phyloP scores from a whole-genome alignment of 345 rosid genomes.

The Bruguiera sexangula region DNA sequence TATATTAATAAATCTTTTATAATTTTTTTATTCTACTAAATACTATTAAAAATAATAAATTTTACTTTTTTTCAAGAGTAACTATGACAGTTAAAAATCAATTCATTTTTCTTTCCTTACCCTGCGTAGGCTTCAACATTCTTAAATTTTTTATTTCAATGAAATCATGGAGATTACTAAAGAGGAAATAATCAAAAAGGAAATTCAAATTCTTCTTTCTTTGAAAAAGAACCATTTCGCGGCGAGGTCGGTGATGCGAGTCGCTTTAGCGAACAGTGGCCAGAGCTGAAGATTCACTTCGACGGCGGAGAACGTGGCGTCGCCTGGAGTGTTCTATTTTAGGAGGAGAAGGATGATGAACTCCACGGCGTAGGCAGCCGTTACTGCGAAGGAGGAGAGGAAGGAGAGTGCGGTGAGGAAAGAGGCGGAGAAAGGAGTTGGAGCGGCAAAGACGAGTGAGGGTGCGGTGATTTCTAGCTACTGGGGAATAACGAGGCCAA shows the following conservation, averaged over 20 bases:
- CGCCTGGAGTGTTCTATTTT: constrained; percentile 15
- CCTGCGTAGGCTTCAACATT: no score
- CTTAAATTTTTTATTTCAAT: no score
- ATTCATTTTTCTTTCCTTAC: no score
- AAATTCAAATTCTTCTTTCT: neutral
- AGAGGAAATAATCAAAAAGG: neutral
- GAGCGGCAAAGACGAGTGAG: constrained; percentile 27
- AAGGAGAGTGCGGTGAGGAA: constrained; percentile 4
- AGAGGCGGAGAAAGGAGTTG: constrained; percentile 20
- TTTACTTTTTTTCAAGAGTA: no score
- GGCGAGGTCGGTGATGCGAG: constrained; percentile 25
- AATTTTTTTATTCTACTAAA: no score
- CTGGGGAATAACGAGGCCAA: constrained; percentile 67
- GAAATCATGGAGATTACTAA: no score
- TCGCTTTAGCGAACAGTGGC: constrained; percentile 18
- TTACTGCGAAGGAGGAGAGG: neutral
- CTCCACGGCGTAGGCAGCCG: constrained; percentile 10
- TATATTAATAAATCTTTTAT: no score
- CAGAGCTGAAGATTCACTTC: constrained; percentile 7
- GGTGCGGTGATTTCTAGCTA: constrained; percentile 44
- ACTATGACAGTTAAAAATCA: no score
- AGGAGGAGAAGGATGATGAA: constrained; percentile 22
- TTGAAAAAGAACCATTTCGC: constrained; percentile 35
- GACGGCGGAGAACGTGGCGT: constrained; percentile 12
- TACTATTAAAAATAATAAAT: no score